phyloP scores from a whole-genome alignment of 768 basidiomycete genomes.

The Leucosporidium creatinivorum region DNA sequence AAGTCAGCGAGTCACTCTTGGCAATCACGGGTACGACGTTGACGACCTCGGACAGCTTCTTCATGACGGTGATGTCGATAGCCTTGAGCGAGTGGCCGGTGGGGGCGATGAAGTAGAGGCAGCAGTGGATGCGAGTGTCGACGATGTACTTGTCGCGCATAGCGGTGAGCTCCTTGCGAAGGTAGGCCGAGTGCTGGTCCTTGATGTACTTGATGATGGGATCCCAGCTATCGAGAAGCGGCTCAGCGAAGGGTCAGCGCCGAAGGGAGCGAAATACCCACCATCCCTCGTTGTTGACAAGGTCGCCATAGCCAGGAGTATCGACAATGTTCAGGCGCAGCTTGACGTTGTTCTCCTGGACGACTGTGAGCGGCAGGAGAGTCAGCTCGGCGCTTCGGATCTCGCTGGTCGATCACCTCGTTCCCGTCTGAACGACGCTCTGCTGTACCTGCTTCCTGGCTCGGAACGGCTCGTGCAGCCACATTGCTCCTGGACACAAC shows the following conservation, averaged over 20 bases:
- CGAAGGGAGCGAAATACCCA: slow-evolving; percentile 42
- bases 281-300: slow-evolving; percentile 98
- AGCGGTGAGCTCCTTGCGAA: slow-evolving; percentile 96
- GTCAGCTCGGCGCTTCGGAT: neutral
- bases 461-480: too few relatives aligned
- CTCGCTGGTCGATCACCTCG: neutral
- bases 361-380: slow-evolving; percentile 51
- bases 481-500: neutral
- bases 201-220: slow-evolving; percentile 98
- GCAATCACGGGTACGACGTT: slow-evolving; percentile 99
- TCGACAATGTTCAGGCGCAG: slow-evolving; percentile 96
- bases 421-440: too few relatives aligned
- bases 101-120: slow-evolving; percentile 95
- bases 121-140: slow-evolving; percentile 98
- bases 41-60: slow-evolving; percentile 96
- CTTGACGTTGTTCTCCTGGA: slow-evolving; percentile 91
- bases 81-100: slow-evolving; percentile 95
- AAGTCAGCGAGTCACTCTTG: slow-evolving; percentile 87
- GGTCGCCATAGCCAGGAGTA: slow-evolving; percentile 97
- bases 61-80: slow-evolving; percentile 97
- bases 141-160: slow-evolving; percentile 98
- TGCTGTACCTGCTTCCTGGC: too few relatives aligned
- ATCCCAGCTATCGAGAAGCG: slow-evolving; percentile 67
- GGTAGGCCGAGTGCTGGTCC: slow-evolving; percentile 97
- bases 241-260: neutral